Evolutionary conservation across 805 yeast genomes (phyloP).

Genomic region (Candida coleopterorum): DNA sequence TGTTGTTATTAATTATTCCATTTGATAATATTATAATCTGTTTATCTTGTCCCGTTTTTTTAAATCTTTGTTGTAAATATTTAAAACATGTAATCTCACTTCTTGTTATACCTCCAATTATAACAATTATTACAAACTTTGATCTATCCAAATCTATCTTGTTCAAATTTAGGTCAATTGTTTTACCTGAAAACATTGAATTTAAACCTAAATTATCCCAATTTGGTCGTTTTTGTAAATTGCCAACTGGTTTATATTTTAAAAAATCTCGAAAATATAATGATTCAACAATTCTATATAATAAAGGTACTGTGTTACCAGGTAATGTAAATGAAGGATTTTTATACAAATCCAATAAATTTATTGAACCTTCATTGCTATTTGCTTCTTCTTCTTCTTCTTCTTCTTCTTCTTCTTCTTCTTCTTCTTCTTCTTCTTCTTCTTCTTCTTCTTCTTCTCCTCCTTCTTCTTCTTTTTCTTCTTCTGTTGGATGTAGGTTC

Average conservation of each 20-base stretch:
- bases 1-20: constrained; percentile 36
- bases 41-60: constrained; percentile 21
- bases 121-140: constrained; percentile 41
- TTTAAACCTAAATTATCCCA: constrained; percentile 42
- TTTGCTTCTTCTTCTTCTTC: constrained; percentile 9
- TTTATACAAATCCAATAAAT: constrained; percentile 32
- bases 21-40: constrained; percentile 40
- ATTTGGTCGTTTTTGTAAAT: constrained; percentile 32
- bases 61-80: constrained; percentile 47
- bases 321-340: constrained; percentile 65
- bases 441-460: constrained; percentile 2
- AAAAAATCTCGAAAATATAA: constrained; percentile 56
- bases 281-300: constrained; percentile 63
- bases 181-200: constrained; percentile 38
- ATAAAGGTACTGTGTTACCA: constrained; percentile 72
- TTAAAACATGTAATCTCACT: constrained; percentile 76
- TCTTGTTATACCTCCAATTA: constrained; percentile 83
- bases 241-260: constrained; percentile 35
- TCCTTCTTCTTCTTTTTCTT: constrained; percentile 13
- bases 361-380: neutral
- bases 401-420: too few species aligned
- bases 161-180: constrained; percentile 31
- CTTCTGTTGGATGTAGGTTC: constrained; percentile 42
- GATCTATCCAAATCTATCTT: constrained; percentile 13
- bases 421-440: constrained; percentile 7